These are phyloP conservation scores for Penicillium bialowiezense DNA, from an alignment of 495 filamentous ascomycete species.

Conservation along the genomic window DNA sequence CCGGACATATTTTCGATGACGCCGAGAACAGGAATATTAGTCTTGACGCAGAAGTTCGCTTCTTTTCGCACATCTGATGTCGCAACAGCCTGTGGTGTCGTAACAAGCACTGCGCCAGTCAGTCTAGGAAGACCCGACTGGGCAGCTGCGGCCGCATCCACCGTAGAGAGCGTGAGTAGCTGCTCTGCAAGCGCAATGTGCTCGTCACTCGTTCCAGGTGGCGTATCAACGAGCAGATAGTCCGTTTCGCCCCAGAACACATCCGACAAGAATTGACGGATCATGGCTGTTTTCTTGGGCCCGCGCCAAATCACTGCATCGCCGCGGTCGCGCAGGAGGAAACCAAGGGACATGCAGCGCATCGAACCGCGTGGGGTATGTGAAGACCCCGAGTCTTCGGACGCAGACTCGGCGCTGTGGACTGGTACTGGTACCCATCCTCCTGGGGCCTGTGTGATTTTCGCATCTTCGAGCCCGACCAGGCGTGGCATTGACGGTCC, in stretches of 20 bases:
- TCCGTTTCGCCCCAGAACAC: slow-evolving; percentile 88
- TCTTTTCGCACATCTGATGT: slow-evolving; percentile 95
- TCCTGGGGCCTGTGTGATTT: slow-evolving; percentile 82
- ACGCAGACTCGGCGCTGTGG: slow-evolving; percentile 46
- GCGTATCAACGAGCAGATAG: slow-evolving; percentile 92
- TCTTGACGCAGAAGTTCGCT: slow-evolving; percentile 92
- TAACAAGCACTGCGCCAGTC: slow-evolving; percentile 87
- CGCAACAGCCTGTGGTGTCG: slow-evolving; percentile 91
- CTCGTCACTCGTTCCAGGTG: slow-evolving; percentile 94
- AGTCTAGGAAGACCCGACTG: slow-evolving; percentile 42
- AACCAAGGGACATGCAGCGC: slow-evolving; percentile 89
- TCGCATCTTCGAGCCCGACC: slow-evolving; percentile 81
- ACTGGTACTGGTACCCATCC: slow-evolving; percentile 90
- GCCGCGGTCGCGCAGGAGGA: slow-evolving; percentile 76
- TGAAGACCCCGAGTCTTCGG: slow-evolving; percentile 8
- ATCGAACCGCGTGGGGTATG: slow-evolving; percentile 54
- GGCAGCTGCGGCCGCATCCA: slow-evolving; percentile 23
- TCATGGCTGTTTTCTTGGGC: slow-evolving; percentile 99
- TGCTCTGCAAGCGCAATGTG: slow-evolving; percentile 93
- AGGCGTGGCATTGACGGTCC: slow-evolving; percentile 95
- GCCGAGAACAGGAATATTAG: slow-evolving; percentile 74
- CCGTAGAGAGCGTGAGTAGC: slow-evolving; percentile 55
- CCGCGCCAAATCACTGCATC: slow-evolving; percentile 97
- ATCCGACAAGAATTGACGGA: slow-evolving; percentile 89
- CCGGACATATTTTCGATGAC: slow-evolving; percentile 98